Base-by-base conservation (phyloP, 1,284 basidiomycete genomes). In the Irpex sp. region DNA sequence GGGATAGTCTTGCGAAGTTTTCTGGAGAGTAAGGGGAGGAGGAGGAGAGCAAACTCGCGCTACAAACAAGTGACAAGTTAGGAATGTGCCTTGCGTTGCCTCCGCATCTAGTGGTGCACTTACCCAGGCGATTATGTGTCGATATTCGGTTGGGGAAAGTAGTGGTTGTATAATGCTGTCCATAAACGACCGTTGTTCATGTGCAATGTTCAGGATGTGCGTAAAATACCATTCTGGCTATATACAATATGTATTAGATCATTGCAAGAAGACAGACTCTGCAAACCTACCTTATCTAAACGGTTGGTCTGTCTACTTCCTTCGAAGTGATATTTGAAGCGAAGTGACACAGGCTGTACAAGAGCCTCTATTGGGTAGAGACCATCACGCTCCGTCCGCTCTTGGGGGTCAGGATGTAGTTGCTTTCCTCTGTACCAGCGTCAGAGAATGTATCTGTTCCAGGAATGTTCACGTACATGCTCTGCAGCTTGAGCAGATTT, bases 171-270 rank as follows among this genome's bases (percentile, higher is more conserved):
- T 77, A 57, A 90, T 81, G n/a, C 77, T 76, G 63, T 92, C 83
- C 80, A 95, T 85, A 76, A 98, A 94, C 19, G 81, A 71, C 39
- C 85, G 80, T 68, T 97, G 94, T 64, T 95, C 91, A 69, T 93
- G 92, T 37, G 87, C 82, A 60, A 89, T 83, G 69, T 97, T 94
- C 33, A 93, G 80, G 15, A 98, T 82, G 74, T 98, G 93, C 2
- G 93, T 90, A 69, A 99, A 92, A 69, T 93, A 98, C 94, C 97
- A 99, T 75, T 98, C 97, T 0, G 97, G 97, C 92, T 95, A 70
- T 21, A 61, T 9, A 17, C 15, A 31, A 19, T 57, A 7, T 57
- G 33, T 15, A 4, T 31, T 31, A 31, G 31, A 8, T 11, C n/a
- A 11, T 49, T 0, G 49, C 8, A 47, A n/a, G 31, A 31, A 17